Percentiles rank a stretch among this genome's conserved stretches.
These are phyloP conservation scores for Cryptococcus sp. DNA, from an alignment of 1,284 basidiomycete genomes.

Conservation along the genomic window DNA sequence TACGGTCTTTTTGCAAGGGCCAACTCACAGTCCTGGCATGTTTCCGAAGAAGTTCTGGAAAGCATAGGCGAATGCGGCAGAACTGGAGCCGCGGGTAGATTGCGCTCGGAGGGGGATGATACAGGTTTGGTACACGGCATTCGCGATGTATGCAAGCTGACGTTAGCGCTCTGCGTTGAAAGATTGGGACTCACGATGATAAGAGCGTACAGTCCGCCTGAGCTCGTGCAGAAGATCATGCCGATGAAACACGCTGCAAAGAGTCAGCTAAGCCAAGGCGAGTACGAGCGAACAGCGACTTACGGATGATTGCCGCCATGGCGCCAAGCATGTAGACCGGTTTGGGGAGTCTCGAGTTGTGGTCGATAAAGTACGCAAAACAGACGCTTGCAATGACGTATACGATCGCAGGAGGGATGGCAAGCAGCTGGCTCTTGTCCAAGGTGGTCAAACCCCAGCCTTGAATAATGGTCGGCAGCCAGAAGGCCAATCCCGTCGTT, in stretches of 20 bases:
- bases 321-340: constrained; percentile 15
- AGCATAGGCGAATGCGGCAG: constrained; percentile 22
- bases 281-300: not conserved
- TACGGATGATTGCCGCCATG: constrained; percentile 6
- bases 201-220: constrained; percentile 24
- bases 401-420: constrained; percentile 22
- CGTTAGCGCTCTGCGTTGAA: not conserved
- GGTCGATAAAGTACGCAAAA: constrained; percentile 16
- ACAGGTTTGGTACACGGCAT: not conserved
- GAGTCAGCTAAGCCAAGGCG: not conserved
- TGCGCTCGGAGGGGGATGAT: constrained; percentile 19
- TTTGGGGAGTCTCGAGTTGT: constrained; percentile 11
- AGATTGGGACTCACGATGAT: constrained; percentile 13
- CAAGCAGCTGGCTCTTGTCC: constrained; percentile 11
- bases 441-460: constrained; percentile 15
- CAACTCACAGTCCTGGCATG: constrained; percentile 6
- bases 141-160: not conserved
- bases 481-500: constrained; percentile 23
- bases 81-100: constrained; percentile 11
- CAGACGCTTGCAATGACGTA: constrained; percentile 16
- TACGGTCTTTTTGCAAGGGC: no score
- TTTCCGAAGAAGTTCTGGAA: constrained; percentile 22
- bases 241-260: constrained; percentile 18
- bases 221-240: constrained; percentile 22
- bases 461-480: constrained; percentile 26